These are phyloP conservation scores for Aleurites moluccanus DNA, from an alignment of 441 rosid species.

Conservation along the genomic window DNA sequence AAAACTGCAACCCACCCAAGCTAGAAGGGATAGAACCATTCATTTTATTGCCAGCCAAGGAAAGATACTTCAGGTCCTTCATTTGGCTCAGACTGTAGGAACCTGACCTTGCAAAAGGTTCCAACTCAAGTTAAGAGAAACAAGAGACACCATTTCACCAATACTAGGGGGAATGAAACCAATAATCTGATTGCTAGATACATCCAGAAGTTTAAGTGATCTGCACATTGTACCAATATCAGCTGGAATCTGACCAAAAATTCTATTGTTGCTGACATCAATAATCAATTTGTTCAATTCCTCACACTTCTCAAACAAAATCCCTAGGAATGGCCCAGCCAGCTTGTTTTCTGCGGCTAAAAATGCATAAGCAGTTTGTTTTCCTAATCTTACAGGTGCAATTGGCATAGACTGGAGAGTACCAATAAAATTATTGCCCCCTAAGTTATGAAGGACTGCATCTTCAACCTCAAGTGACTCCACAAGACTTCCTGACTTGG, in stretches of 20 bases:
- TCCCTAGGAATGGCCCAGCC: constrained; percentile 49
- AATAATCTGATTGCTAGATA: constrained; percentile 48
- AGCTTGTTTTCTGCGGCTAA: constrained; percentile 52
- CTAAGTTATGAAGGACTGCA: constrained; percentile 47
- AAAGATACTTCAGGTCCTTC: constrained; percentile 42
- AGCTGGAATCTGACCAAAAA: constrained; percentile 47
- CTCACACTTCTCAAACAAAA: constrained; percentile 43
- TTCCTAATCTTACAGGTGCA: constrained; percentile 38
- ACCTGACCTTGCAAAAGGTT: constrained; percentile 53
- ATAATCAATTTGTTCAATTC: constrained; percentile 41
- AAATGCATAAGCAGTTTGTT: constrained; percentile 44
- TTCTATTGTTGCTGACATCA: constrained; percentile 52
- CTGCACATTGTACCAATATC: constrained; percentile 44
- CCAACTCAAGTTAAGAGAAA: constrained; percentile 48
- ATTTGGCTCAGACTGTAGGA: constrained; percentile 41
- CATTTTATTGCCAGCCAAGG: constrained; percentile 55
- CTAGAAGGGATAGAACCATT: constrained; percentile 48
- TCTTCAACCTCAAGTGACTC: constrained; percentile 23
- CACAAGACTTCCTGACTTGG: constrained; percentile 29
- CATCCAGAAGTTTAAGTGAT: constrained; percentile 50
- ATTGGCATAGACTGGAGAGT: constrained; percentile 40
- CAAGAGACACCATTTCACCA: constrained; percentile 43
- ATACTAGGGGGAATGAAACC: constrained; percentile 45
- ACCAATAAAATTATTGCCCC: constrained; percentile 51
- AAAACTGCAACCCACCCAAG: constrained; percentile 40